Percentiles rank a stretch among this genome's conserved stretches.
Evolutionary conservation across 1,284 basidiomycete species (phyloP).

Genomic region (Ustilago sp.): DNA sequence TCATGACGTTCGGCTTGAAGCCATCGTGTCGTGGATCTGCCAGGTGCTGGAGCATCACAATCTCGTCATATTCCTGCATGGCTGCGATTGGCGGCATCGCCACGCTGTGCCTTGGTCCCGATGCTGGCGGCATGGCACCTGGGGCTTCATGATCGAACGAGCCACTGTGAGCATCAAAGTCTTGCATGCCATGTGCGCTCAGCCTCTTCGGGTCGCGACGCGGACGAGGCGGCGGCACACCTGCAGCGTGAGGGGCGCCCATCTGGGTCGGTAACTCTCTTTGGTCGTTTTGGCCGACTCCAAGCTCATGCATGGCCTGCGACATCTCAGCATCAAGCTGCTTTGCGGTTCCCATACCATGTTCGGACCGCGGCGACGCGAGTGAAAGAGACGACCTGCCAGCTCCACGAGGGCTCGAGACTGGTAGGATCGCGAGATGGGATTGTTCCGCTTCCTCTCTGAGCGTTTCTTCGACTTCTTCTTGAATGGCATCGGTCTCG

Average conservation of each 20-base stretch:
- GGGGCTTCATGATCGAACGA: background rate
- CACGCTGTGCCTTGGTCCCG: background rate
- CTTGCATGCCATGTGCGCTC: constrained; percentile 7
- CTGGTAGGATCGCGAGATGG: constrained; percentile 36
- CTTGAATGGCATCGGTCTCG: constrained; percentile 50
- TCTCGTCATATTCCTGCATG: constrained; percentile 26
- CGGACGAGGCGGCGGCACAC: constrained; percentile 40
- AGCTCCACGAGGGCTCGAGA: constrained; percentile 23
- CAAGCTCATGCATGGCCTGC: constrained; percentile 50
- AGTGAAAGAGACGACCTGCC: constrained; percentile 23
- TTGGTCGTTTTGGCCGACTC: background rate
- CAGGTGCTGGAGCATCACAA: constrained; percentile 42
- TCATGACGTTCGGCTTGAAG: constrained; percentile 63
- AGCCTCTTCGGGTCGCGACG: constrained; percentile 51
- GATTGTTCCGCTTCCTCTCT: constrained; percentile 42
- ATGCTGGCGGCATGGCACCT: background rate
- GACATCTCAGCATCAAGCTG: constrained; percentile 51
- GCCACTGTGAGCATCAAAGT: background rate
- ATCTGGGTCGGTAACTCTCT: background rate
- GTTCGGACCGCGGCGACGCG: constrained; percentile 12
- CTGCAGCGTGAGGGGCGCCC: background rate
- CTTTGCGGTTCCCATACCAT: constrained; percentile 3
- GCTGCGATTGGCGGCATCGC: background rate
- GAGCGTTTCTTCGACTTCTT: constrained; percentile 46
- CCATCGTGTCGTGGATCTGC: constrained; percentile 48